Conservation (phyloP, 2,329 filamentous ascomycete species). For the Pseudocercospora macadamiae region DNA sequence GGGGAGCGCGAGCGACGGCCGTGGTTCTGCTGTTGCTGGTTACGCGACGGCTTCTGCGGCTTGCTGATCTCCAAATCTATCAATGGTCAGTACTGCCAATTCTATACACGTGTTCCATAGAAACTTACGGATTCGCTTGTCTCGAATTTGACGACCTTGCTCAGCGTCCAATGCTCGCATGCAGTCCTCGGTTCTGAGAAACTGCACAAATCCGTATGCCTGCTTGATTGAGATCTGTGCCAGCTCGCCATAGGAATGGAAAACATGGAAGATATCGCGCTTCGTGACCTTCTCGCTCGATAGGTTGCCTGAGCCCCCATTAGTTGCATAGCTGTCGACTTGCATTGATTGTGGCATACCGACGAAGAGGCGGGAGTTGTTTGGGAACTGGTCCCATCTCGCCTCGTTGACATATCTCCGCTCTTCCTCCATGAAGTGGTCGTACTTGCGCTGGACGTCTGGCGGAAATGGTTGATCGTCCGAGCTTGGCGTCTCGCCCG, state of each 20-base stretch:
- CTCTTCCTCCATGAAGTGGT: constrained; percentile 73
- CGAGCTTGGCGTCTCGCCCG: constrained; percentile 39
- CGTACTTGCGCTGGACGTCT: constrained; percentile 68
- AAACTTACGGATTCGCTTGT: constrained; percentile 87
- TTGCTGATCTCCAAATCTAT: constrained; percentile 88
- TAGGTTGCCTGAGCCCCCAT: constrained; percentile 69
- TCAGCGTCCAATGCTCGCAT: constrained; percentile 73
- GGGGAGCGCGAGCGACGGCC: constrained; percentile 62
- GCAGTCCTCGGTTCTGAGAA: constrained; percentile 76
- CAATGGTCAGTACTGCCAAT: constrained; percentile 35
- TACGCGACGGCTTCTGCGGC: constrained; percentile 62
- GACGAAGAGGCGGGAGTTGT: constrained; percentile 77
- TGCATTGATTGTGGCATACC: constrained; percentile 56
- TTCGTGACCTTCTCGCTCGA: constrained; percentile 93
- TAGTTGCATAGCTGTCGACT: constrained; percentile 7
- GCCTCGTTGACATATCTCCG: constrained; percentile 75
- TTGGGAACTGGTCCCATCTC: constrained; percentile 79
- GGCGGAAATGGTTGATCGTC: constrained; percentile 57
- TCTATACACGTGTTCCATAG: not conserved
- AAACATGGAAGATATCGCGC: constrained; percentile 88
- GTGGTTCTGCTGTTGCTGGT: constrained; percentile 30
- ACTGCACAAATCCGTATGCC: constrained; percentile 96
- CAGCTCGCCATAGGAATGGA: constrained; percentile 80
- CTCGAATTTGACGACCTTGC: constrained; percentile 79
- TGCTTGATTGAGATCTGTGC: constrained; percentile 97